Percentiles rank a stretch among this genome's conserved stretches.
These are phyloP conservation scores for Truncatella angustata DNA, from an alignment of 2,329 filamentous ascomycete genomes.

Conservation along the genomic window DNA sequence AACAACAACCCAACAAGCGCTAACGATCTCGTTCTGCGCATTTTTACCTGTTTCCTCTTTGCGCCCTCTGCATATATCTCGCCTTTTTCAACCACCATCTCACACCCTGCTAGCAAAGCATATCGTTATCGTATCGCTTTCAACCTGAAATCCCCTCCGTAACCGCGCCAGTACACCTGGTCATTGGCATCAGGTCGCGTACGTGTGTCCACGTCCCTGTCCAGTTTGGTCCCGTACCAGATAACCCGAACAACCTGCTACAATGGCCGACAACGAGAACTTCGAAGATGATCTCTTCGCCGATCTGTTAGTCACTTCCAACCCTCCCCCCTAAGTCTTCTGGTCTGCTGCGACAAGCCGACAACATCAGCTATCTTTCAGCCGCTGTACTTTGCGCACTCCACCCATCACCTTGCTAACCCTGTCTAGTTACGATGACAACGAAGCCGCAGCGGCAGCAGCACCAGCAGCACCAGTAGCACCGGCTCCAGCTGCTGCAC, in stretches of 20 bases:
- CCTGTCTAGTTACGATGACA: slow-evolving; percentile 61
- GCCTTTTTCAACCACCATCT: neutral
- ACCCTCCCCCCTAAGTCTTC: no score
- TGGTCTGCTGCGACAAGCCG: no score
- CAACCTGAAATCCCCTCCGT: no score
- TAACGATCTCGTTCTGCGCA: neutral
- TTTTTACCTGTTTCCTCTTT: neutral
- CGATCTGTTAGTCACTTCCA: slow-evolving; percentile 89
- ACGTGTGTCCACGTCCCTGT: no score
- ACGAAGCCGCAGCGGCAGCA: slow-evolving; percentile 48
- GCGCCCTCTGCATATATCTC: neutral
- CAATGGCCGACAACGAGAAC: slow-evolving; percentile 77
- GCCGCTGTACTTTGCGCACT: neutral
- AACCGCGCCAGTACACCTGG: no score
- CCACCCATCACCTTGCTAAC: neutral
- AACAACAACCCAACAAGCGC: neutral
- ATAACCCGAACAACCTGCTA: slow-evolving; percentile 22
- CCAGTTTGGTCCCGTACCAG: neutral
- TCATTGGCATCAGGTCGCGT: no score
- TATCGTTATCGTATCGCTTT: no score
- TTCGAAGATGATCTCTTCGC: slow-evolving; percentile 94
- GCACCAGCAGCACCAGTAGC: slow-evolving; percentile 22
- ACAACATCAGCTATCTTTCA: no score
- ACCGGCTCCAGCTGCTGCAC: slow-evolving; percentile 24
- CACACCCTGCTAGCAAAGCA: no score